Conservation (phyloP, 176 grass and related monocot genomes). For the Musa schizocarpa region DNA sequence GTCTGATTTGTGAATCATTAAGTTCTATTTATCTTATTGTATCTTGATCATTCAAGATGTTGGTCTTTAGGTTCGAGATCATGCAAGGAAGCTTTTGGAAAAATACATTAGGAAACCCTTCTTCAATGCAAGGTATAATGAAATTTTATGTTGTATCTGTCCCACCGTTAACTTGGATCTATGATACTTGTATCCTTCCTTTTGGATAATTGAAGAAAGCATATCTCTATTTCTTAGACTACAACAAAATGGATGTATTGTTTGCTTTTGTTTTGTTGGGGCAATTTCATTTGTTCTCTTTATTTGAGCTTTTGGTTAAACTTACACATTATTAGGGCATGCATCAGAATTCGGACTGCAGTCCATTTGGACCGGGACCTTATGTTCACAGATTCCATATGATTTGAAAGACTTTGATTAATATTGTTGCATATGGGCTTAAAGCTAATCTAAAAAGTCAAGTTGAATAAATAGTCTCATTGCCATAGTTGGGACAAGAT, state of each 20-base stretch:
- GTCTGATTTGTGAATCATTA: conserved; percentile 31
- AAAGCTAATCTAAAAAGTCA: too few species aligned
- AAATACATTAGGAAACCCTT: conserved; percentile 80
- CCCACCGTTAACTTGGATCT: neutral
- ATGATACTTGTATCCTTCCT: neutral
- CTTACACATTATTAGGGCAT: too few species aligned
- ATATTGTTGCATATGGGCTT: too few species aligned
- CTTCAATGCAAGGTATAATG: conserved; percentile 69
- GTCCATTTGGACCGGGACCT: too few species aligned
- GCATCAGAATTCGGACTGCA: too few species aligned
- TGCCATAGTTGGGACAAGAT: too few species aligned
- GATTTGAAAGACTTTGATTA: too few species aligned
- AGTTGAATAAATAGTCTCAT: too few species aligned
- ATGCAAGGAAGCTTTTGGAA: conserved; percentile 96
- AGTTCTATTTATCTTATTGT: conserved; percentile 4
- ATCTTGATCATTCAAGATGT: conserved; percentile 8
- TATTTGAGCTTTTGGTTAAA: too few species aligned
- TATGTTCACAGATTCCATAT: too few species aligned
- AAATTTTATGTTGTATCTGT: neutral
- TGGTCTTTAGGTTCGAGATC: conserved; percentile 65
- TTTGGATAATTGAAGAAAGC: neutral
- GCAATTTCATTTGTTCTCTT: too few species aligned
- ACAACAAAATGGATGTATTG: neutral
- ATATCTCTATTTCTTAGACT: neutral
- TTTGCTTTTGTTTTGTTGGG: neutral